These are phyloP conservation scores for Cryptococcus sp. DNA, from an alignment of 1,284 basidiomycete genomes.

Conservation along the genomic window DNA sequence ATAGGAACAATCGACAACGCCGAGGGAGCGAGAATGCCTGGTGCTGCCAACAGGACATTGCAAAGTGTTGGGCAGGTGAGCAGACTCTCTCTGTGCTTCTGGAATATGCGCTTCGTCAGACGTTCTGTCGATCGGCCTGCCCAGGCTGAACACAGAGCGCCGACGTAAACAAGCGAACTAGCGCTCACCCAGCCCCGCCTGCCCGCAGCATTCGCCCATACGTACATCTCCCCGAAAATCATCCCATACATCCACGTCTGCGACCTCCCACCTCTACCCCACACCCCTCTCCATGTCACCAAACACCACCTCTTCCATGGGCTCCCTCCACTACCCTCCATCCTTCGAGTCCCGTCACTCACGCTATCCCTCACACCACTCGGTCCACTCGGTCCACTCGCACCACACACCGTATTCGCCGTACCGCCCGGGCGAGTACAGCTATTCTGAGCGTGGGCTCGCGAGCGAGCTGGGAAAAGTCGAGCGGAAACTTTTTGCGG, in stretches of 20 bases:
- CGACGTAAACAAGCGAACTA: background rate
- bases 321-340: slow-evolving; percentile 18
- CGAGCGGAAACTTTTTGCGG: slow-evolving; percentile 33
- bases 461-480: slow-evolving; percentile 32
- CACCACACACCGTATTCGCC: slow-evolving; percentile 28
- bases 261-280: slow-evolving; percentile 19
- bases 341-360: slow-evolving; percentile 25
- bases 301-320: slow-evolving; percentile 16
- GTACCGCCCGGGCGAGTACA: slow-evolving; percentile 37
- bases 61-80: slow-evolving; percentile 1
- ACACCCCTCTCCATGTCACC: slow-evolving; percentile 33
- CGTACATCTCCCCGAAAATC: slow-evolving; percentile 22
- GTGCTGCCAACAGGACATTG: background rate
- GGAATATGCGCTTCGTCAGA: too few species aligned
- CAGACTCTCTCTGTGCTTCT: background rate
- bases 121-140: background rate
- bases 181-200: background rate
- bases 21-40: slow-evolving; percentile 1
- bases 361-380: slow-evolving; percentile 11
- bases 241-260: slow-evolving; percentile 2
- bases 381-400: slow-evolving; percentile 5
- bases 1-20: background rate
- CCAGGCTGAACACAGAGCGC: background rate
- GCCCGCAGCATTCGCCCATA: slow-evolving; percentile 10
- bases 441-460: slow-evolving; percentile 28